Conservation (phyloP, 2,329 filamentous ascomycete species). For the Hymenoscyphus infarciens region DNA sequence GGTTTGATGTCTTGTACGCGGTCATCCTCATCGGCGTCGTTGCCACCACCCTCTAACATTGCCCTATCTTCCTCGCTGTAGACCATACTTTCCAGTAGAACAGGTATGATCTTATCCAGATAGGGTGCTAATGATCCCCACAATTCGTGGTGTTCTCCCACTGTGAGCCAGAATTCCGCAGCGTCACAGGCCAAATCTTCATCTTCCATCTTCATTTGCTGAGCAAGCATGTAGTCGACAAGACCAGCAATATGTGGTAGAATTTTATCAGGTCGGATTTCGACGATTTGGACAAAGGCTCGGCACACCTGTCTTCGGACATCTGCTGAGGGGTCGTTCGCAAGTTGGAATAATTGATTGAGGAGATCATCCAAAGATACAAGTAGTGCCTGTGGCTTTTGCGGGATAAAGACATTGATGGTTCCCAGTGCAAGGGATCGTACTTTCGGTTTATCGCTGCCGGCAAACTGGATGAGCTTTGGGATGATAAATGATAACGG, state of each 20-base stretch:
- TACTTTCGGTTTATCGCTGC: slow-evolving; percentile 71
- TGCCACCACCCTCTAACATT: slow-evolving; percentile 75
- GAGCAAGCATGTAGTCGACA: slow-evolving; percentile 87
- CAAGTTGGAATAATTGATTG: slow-evolving; percentile 75
- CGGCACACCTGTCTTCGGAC: slow-evolving; percentile 92
- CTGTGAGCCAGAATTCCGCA: slow-evolving; percentile 94
- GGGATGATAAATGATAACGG: slow-evolving; percentile 87
- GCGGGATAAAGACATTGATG: slow-evolving; percentile 88
- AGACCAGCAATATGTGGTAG: slow-evolving; percentile 82
- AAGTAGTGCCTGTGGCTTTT: slow-evolving; percentile 77
- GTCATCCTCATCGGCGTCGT: slow-evolving; percentile 91
- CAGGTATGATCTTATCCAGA: slow-evolving; percentile 80
- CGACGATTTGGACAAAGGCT: slow-evolving; percentile 87
- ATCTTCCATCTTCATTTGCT: slow-evolving; percentile 78
- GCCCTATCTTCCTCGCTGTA: slow-evolving; percentile 93
- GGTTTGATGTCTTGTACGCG: slow-evolving; percentile 88
- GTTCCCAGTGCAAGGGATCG: slow-evolving; percentile 75
- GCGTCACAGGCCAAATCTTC: slow-evolving; percentile 90
- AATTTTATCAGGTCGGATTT: slow-evolving; percentile 85
- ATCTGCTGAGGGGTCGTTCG: slow-evolving; percentile 72
- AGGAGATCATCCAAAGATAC: slow-evolving; percentile 78
- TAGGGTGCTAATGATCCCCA: slow-evolving; percentile 74
- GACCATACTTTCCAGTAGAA: slow-evolving; percentile 90
- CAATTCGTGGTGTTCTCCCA: slow-evolving; percentile 81
- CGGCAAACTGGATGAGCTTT: slow-evolving; percentile 83